phyloP scores from a whole-genome alignment of 2,329 filamentous ascomycete genomes.

The Magnaporthiopsis poae region DNA sequence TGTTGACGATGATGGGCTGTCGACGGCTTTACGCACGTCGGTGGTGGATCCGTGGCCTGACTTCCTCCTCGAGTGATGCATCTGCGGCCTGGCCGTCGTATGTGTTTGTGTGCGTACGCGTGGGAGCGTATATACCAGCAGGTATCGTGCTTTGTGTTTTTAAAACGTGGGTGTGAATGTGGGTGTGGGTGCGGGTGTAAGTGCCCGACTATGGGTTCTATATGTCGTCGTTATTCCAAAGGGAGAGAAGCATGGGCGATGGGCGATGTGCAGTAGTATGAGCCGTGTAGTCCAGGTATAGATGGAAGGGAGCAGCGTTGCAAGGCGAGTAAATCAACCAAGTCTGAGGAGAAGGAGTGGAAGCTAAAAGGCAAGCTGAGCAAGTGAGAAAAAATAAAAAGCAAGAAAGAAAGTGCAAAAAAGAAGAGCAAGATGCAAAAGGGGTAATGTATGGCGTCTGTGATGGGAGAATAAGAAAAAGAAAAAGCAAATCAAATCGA shows the following conservation, averaged over 20 bases:
- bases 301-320: neutral
- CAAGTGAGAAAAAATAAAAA: constrained; percentile 5
- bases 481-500: neutral
- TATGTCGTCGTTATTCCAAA: neutral
- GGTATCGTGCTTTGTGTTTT: neutral
- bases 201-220: neutral
- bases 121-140: no score
- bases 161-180: neutral
- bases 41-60: constrained; percentile 45
- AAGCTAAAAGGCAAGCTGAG: neutral
- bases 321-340: neutral
- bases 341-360: neutral
- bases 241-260: neutral
- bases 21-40: constrained; percentile 43
- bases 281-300: neutral
- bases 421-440: neutral
- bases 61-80: constrained; percentile 49
- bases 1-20: constrained; percentile 23
- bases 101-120: no score
- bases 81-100: constrained; percentile 16
- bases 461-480: neutral
- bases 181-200: no score
- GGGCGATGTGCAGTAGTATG: neutral
- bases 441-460: no score
- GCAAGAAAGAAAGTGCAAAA: constrained; percentile 1